phyloP scores from a whole-genome alignment of 352 stramenopile species.

The Pythium phragmitis region DNA sequence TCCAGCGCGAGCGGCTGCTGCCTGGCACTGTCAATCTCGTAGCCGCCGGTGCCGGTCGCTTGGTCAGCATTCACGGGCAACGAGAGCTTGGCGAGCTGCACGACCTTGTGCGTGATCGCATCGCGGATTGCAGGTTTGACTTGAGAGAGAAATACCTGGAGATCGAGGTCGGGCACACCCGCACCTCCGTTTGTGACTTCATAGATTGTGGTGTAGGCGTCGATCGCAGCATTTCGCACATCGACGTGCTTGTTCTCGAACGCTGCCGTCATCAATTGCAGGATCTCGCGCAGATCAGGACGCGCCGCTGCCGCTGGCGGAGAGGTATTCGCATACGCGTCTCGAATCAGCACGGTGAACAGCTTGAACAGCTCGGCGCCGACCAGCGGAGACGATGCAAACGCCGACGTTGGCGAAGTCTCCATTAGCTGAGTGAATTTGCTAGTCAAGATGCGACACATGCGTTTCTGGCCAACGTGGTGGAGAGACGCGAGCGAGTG shows the following conservation, averaged over 20 bases:
- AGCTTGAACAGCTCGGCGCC: slow-evolving; percentile 63
- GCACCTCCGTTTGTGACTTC: slow-evolving; percentile 58
- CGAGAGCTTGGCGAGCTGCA: slow-evolving; percentile 57
- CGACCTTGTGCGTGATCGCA: slow-evolving; percentile 64
- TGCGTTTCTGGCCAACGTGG: slow-evolving; percentile 57
- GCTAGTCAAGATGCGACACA: slow-evolving; percentile 64
- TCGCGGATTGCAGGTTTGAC: slow-evolving; percentile 71
- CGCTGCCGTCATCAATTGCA: slow-evolving; percentile 45
- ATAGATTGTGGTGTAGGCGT: slow-evolving; percentile 68
- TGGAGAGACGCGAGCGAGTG: slow-evolving; percentile 54
- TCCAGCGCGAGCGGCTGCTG: slow-evolving; percentile 58
- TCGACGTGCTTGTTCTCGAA: slow-evolving; percentile 87
- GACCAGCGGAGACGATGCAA: slow-evolving; percentile 50
- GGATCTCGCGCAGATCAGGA: slow-evolving; percentile 41
- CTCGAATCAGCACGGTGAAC: slow-evolving; percentile 57
- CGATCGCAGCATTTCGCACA: slow-evolving; percentile 66
- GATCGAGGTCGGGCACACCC: slow-evolving; percentile 36
- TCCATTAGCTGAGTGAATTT: slow-evolving; percentile 48
- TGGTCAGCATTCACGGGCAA: background rate
- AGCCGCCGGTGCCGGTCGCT: background rate
- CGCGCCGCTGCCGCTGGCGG: slow-evolving; percentile 1
- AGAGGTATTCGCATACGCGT: slow-evolving; percentile 18
- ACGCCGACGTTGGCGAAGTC: slow-evolving; percentile 26
- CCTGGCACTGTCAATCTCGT: slow-evolving; percentile 54
- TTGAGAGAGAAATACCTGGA: slow-evolving; percentile 63